Evolutionary conservation across 371 early-diverging fungal genomes (phyloP), one percentile per base, ranked within the genome.

Genomic region (Actinomucor elegans): DNA sequence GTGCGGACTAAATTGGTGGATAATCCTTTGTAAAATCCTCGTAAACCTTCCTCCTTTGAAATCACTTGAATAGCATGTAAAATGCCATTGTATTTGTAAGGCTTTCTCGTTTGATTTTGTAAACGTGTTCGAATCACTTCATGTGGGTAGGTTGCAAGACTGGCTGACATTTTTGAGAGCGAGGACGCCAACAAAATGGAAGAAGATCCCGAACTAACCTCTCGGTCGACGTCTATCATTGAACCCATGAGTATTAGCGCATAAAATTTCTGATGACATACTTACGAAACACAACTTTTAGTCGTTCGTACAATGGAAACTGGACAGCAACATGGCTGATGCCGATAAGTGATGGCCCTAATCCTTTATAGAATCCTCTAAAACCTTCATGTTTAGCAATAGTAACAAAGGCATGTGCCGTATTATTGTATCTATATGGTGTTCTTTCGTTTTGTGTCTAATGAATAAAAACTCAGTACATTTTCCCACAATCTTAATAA

Each of bases 291-390:
- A 69, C 73, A 17, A 59, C 21, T 64, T 96, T 96, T 43, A 98
- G 69, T 49, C 84, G 77, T 71, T 98, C 98, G 73, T 98, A 98
- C 24, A 96, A 70, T 29, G 97, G 96, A 59, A 98, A 98, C 65
- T 96, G 96, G 7, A 98, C 82, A 5, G 92, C 94, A 4, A 93
- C 96, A 73, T 98, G 98, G 27, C 84, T 82, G 8, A 96, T 88
- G 33, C 98, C 98, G 58, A 97, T 73, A 43, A 98, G 64, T 9
- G 91, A 89, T 21, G 94, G 87, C 9, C 90, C 92, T 15, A 96
- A 77, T 23, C 98, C 98, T 64, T 90, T 93, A 73, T 92, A 93
- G 61, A 89, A 89, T 47, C 92, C 92, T 21, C 77, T 75, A 27
- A 83, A 63, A 0, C 94, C 92, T 66, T 94, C 94, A 5, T 77